Evolutionary conservation across 1,284 basidiomycete genomes (phyloP).

Genomic region (Neolentinus lepideus): DNA sequence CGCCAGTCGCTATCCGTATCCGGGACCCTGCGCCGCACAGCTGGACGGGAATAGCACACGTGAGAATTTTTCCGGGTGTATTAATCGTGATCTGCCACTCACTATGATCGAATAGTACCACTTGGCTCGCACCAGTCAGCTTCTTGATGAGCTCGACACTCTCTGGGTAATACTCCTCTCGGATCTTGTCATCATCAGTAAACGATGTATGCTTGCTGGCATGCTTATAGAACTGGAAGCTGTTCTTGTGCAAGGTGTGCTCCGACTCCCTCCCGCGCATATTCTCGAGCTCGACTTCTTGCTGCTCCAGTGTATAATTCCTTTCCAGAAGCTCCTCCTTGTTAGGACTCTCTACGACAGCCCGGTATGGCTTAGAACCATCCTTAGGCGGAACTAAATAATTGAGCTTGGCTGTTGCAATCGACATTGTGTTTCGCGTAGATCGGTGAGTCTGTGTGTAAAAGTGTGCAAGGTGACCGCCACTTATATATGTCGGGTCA

Average conservation of each 20-base stretch:
- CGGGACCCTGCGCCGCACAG: conserved; percentile 38
- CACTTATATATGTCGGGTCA: neutral
- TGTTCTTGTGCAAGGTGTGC: conserved; percentile 35
- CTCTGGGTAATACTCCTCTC: conserved; percentile 46
- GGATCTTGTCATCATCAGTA: conserved; percentile 33
- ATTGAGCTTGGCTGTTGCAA: conserved; percentile 7
- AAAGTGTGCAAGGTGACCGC: neutral
- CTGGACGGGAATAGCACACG: conserved; percentile 16
- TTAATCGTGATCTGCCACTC: conserved; percentile 15
- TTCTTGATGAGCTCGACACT: conserved; percentile 51
- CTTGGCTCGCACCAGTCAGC: conserved; percentile 50
- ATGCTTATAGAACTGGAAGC: conserved; percentile 36
- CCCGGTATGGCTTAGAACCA: conserved; percentile 8
- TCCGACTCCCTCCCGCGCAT: conserved; percentile 37
- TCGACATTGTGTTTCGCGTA: neutral
- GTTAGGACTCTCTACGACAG: conserved; percentile 2
- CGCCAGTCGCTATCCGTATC: conserved; percentile 29
- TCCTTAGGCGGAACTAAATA: conserved; percentile 11
- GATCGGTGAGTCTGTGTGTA: neutral
- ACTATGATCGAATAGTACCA: conserved; percentile 63
- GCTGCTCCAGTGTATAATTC: conserved; percentile 3
- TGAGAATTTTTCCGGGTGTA: neutral
- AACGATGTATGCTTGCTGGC: conserved; percentile 30
- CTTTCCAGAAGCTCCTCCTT: conserved; percentile 1
- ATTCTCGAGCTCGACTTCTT: conserved; percentile 34